A percentile compares a stretch with the other conserved stretches of the same genome.
Conservation (phyloP, 225 moss, liverwort and hornwort species). For the Sphagnum contortum region DNA sequence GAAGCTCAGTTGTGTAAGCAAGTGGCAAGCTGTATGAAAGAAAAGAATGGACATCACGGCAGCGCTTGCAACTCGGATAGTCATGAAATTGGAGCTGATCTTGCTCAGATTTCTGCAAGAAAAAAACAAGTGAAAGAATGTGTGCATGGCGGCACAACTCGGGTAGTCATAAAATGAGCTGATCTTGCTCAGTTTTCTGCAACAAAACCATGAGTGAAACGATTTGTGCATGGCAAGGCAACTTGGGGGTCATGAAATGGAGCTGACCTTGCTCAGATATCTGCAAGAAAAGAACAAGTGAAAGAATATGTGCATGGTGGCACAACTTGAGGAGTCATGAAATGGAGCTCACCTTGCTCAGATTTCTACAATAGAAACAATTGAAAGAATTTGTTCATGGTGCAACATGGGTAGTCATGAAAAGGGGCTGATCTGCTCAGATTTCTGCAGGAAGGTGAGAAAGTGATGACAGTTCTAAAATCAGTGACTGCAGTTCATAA, state of each 20-base stretch:
- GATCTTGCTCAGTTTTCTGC: too few relatives aligned
- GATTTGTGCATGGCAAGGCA: not conserved
- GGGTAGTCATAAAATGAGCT: too few relatives aligned
- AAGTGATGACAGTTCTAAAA: slow-evolving; percentile 27
- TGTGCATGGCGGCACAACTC: slow-evolving; percentile 9
- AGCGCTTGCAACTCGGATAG: too few relatives aligned
- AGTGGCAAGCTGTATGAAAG: slow-evolving; percentile 29
- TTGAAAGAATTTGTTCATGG: too few relatives aligned
- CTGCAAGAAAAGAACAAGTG: too few relatives aligned
- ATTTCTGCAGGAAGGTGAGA: too few relatives aligned
- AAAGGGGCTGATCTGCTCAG: slow-evolving; percentile 35
- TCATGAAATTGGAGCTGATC: too few relatives aligned
- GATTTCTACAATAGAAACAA: too few relatives aligned
- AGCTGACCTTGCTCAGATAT: slow-evolving; percentile 28
- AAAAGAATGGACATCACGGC: slow-evolving; percentile 8
- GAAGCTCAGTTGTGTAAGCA: slow-evolving; percentile 16
- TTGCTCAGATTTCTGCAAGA: too few relatives aligned
- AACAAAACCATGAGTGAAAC: too few relatives aligned
- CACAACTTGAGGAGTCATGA: slow-evolving; percentile 21
- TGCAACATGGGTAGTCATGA: slow-evolving; percentile 22
- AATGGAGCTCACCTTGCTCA: slow-evolving; percentile 31
- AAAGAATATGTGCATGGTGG: too few relatives aligned
- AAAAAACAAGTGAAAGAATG: slow-evolving; percentile 9
- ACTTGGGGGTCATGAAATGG: slow-evolving; percentile 21
- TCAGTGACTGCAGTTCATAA: slow-evolving; percentile 17